Conservation (phyloP, 495 filamentous ascomycete genomes). For the Daldinia caldariorum region DNA sequence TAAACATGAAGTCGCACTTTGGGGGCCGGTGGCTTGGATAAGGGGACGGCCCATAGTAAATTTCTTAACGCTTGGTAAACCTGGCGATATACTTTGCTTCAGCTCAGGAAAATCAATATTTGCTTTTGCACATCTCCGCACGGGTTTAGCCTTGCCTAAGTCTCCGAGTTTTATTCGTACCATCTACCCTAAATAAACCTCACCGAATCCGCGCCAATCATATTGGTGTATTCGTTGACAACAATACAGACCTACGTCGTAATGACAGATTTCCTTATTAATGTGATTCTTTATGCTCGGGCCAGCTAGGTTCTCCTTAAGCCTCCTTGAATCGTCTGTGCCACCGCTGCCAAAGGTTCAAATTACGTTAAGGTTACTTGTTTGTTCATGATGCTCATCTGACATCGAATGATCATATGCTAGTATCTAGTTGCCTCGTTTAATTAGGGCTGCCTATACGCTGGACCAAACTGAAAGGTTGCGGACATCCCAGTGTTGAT, state of each 20-base stretch:
- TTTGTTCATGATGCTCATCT: neutral
- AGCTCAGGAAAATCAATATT: constrained; percentile 18
- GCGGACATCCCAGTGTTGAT: neutral
- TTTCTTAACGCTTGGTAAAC: constrained; percentile 23
- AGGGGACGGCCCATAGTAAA: constrained; percentile 26
- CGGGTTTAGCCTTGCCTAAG: no score
- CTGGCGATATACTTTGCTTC: constrained; percentile 16
- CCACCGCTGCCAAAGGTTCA: constrained; percentile 13
- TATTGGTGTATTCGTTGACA: neutral
- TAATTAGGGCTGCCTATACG: neutral
- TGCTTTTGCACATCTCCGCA: neutral
- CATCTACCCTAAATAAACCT: constrained; percentile 13
- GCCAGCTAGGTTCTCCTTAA: neutral
- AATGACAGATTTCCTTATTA: neutral
- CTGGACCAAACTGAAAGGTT: neutral
- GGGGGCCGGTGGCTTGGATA: constrained; percentile 30
- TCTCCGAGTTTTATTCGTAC: neutral
- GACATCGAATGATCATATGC: constrained; percentile 29
- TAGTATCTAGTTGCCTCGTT: constrained; percentile 28
- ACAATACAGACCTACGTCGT: no score
- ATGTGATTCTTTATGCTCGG: neutral
- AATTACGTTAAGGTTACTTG: constrained; percentile 24
- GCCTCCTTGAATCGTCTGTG: constrained; percentile 10
- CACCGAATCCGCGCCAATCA: neutral
- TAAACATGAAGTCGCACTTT: constrained; percentile 21